Conservation (phyloP, 768 basidiomycete species). For the Kwoniella mangroviensis region DNA sequence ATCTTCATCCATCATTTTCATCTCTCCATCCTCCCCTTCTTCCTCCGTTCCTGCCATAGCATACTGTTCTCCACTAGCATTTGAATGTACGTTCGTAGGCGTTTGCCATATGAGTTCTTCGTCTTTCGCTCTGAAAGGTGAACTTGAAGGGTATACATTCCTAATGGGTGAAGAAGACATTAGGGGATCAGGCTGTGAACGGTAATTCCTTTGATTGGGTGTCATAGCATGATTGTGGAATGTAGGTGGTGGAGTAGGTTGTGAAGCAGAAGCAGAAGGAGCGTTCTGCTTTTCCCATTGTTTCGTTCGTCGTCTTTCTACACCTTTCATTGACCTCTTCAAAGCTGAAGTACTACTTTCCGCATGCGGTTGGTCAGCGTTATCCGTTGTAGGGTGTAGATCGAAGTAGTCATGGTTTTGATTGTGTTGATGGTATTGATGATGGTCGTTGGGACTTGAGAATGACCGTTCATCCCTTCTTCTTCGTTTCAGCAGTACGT, state of each 20-base stretch:
- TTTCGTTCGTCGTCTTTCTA: constrained; percentile 34
- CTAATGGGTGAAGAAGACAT: constrained; percentile 48
- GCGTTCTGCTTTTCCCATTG: constrained; percentile 39
- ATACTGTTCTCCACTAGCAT: neutral
- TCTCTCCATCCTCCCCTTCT: constrained; percentile 6
- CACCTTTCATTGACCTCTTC: constrained; percentile 22
- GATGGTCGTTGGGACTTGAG: constrained; percentile 11
- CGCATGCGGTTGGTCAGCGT: constrained; percentile 3
- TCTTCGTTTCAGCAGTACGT: constrained; percentile 43
- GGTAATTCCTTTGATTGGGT: neutral
- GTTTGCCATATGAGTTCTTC: neutral
- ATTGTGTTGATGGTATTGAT: constrained; percentile 2
- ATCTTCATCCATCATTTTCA: constrained; percentile 30
- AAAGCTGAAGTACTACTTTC: constrained; percentile 25
- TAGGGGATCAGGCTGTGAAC: constrained; percentile 30
- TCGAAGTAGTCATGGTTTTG: constrained; percentile 7
- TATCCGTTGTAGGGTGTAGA: neutral
- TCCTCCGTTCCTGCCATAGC: neutral
- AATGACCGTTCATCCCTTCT: constrained; percentile 28
- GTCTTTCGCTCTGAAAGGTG: constrained; percentile 36
- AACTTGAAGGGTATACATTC: constrained; percentile 38
- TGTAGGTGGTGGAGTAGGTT: constrained; percentile 15
- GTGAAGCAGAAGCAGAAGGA: constrained; percentile 6
- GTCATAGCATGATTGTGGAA: constrained; percentile 10
- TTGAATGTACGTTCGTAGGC: neutral